Percentiles rank a stretch among this genome's conserved stretches.
phyloP scores from a whole-genome alignment of 2,329 filamentous ascomycete species.

The Colletotrichum viniferum region DNA sequence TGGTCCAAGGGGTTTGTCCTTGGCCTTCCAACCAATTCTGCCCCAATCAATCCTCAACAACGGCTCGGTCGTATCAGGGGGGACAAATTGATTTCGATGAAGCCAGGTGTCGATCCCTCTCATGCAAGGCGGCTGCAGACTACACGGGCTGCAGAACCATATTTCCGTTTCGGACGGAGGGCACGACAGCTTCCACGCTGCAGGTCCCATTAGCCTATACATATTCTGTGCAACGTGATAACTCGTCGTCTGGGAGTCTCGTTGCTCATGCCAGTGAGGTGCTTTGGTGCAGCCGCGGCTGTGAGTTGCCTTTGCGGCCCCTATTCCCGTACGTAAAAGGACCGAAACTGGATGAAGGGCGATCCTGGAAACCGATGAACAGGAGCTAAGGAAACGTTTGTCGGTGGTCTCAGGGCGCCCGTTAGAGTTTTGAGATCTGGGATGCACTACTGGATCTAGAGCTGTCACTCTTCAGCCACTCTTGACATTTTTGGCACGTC shows the following conservation, averaged over 20 bases:
- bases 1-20: neutral
- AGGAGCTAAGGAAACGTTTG: neutral
- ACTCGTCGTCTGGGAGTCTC: neutral
- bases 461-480: slow-evolving; percentile 4
- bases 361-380: neutral
- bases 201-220: neutral
- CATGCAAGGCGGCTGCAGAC: neutral
- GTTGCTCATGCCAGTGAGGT: neutral
- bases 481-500: neutral
- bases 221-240: neutral
- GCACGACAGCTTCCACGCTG: neutral
- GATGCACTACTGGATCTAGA: neutral
- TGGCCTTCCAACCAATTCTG: neutral
- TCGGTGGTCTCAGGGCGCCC: neutral
- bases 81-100: neutral
- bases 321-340: neutral
- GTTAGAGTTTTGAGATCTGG: neutral
- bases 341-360: neutral
- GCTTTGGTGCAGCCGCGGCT: neutral
- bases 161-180: neutral
- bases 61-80: neutral
- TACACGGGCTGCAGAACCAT: neutral
- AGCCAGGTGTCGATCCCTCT: slow-evolving; percentile 2
- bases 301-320: neutral
- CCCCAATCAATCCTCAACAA: neutral